These are phyloP conservation scores for Exsudoporus floridanus DNA, from an alignment of 1,284 basidiomycete genomes.

Conservation along the genomic window DNA sequence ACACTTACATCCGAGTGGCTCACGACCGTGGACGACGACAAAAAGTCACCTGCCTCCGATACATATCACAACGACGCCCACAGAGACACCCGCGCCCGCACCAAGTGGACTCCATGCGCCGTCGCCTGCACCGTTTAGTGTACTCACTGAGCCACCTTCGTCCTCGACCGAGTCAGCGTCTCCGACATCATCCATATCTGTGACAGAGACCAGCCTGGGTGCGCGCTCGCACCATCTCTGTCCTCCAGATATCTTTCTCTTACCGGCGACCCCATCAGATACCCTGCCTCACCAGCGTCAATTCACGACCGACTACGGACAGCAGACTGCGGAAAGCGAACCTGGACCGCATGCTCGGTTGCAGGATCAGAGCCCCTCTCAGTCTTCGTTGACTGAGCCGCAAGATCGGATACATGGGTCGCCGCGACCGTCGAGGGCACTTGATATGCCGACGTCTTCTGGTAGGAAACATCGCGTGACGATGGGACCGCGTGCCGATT, in stretches of 20 bases:
- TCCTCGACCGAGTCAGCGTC: slow-evolving; percentile 21
- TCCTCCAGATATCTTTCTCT: slow-evolving; percentile 31
- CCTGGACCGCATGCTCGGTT: not conserved
- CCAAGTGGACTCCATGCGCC: slow-evolving; percentile 1
- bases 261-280: slow-evolving; percentile 31
- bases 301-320: slow-evolving; percentile 6
- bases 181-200: slow-evolving; percentile 14
- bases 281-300: slow-evolving; percentile 13
- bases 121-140: slow-evolving; percentile 32
- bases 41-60: slow-evolving; percentile 25
- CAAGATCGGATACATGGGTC: slow-evolving; percentile 25
- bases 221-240: not conserved
- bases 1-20: slow-evolving; percentile 11
- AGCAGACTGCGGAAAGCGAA: not conserved
- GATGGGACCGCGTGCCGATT: slow-evolving; percentile 73
- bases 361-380: slow-evolving; percentile 3
- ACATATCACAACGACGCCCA: slow-evolving; percentile 28
- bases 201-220: slow-evolving; percentile 3
- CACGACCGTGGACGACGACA: slow-evolving; percentile 18
- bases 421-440: slow-evolving; percentile 13
- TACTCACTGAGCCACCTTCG: slow-evolving; percentile 29
- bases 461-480: slow-evolving; percentile 51
- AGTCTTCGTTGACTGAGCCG: not conserved
- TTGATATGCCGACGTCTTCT: slow-evolving; percentile 28
- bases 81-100: not conserved